Percentiles rank a stretch among this genome's conserved stretches.
Conservation (phyloP, 2,329 filamentous ascomycete genomes). For the Plectosphaerella cucumerina region DNA sequence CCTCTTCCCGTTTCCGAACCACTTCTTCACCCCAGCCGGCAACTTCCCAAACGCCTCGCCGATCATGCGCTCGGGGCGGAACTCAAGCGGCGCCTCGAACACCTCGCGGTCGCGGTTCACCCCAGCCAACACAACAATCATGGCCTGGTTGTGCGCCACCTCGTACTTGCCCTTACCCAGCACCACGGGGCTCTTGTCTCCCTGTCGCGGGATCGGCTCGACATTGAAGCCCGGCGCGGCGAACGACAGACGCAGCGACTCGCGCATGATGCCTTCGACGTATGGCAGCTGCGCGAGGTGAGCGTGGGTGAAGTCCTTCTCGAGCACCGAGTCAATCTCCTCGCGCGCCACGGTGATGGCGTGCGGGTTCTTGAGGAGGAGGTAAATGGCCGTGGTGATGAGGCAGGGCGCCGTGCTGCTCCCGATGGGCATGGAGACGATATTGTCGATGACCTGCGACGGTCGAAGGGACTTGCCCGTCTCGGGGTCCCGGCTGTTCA, state of each 20-base stretch:
- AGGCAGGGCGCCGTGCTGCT: conserved; percentile 44
- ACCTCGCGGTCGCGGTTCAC: conserved; percentile 45
- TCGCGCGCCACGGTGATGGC: conserved; percentile 43
- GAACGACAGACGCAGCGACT: conserved; percentile 49
- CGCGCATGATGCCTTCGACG: conserved; percentile 48
- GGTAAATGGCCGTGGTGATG: conserved; percentile 41
- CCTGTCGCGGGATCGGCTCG: conserved; percentile 37
- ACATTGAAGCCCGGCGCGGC: conserved; percentile 53
- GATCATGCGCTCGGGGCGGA: conserved; percentile 45
- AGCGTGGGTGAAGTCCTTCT: conserved; percentile 36
- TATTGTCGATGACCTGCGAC: conserved; percentile 61
- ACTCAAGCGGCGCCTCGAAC: conserved; percentile 41
- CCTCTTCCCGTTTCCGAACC: conserved; percentile 48
- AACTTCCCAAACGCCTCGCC: conserved; percentile 37
- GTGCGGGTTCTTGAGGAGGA: conserved; percentile 46
- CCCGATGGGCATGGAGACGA: conserved; percentile 63
- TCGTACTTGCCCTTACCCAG: conserved; percentile 45
- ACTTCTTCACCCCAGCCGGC: conserved; percentile 41
- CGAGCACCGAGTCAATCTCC: conserved; percentile 45
- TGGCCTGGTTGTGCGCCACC: conserved; percentile 41
- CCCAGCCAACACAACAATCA: conserved; percentile 45
- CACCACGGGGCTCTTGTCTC: conserved; percentile 39
- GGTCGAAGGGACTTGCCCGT: conserved; percentile 55
- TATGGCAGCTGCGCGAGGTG: conserved; percentile 50
- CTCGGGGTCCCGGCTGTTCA: conserved; percentile 56